phyloP scores from a whole-genome alignment of 495 filamentous ascomycete species.

The Tuber brumale region DNA sequence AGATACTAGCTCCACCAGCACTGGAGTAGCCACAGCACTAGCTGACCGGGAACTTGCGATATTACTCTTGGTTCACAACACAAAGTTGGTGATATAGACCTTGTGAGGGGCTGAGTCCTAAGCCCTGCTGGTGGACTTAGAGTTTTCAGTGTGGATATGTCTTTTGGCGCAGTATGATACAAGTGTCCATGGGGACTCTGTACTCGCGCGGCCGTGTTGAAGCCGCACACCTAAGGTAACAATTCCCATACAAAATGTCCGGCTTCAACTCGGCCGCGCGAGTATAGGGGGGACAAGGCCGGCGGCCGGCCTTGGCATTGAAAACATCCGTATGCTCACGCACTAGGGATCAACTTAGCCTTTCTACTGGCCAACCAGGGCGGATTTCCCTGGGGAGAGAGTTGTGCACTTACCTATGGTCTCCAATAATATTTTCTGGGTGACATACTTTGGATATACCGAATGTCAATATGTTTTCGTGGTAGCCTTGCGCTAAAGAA shows the following conservation, averaged over 20 bases:
- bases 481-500: background rate
- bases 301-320: background rate
- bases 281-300: background rate
- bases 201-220: no score
- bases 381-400: background rate
- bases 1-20: background rate
- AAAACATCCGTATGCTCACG: background rate
- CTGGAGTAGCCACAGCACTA: background rate
- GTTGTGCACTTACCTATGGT: background rate
- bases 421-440: background rate
- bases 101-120: background rate
- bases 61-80: background rate
- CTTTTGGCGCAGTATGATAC: no score
- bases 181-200: background rate
- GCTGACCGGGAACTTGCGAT: background rate
- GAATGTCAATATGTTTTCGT: background rate
- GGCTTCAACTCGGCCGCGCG: no score
- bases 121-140: background rate
- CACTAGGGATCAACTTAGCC: background rate
- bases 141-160: background rate
- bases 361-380: background rate
- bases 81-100: background rate
- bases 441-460: background rate
- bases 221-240: no score
- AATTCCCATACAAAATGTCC: no score